A percentile compares a stretch with the other conserved stretches of the same genome.
phyloP scores from a whole-genome alignment of 805 yeast genomes.

The Ogataea angusta region DNA sequence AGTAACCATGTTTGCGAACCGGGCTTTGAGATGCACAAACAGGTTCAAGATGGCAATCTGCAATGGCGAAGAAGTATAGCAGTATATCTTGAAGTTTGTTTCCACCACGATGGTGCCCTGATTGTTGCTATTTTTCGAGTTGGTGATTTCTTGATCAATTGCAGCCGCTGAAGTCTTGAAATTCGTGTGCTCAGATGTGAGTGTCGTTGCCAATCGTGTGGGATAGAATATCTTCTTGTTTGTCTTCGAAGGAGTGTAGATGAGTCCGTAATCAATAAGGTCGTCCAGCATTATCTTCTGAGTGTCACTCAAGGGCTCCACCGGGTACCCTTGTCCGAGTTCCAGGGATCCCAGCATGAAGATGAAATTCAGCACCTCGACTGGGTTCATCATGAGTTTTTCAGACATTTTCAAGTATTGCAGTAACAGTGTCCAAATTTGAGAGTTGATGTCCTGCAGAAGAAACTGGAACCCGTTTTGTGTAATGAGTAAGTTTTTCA shows the following conservation, averaged over 20 bases:
- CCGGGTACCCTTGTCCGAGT: constrained; percentile 80
- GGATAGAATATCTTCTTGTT: constrained; percentile 59
- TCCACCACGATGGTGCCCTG: constrained; percentile 81
- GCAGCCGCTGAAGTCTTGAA: constrained; percentile 72
- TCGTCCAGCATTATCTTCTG: constrained; percentile 86
- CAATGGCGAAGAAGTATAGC: constrained; percentile 89
- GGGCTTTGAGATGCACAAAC: constrained; percentile 78
- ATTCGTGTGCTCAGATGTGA: constrained; percentile 79
- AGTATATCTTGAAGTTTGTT: constrained; percentile 89
- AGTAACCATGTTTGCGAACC: constrained; percentile 89
- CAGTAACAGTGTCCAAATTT: constrained; percentile 86
- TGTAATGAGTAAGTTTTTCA: constrained; percentile 61
- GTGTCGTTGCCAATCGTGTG: constrained; percentile 82
- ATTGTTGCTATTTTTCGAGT: constrained; percentile 22
- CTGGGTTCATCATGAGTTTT: constrained; percentile 87
- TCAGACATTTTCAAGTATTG: constrained; percentile 87
- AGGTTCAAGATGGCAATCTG: constrained; percentile 90
- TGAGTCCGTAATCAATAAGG: constrained; percentile 85
- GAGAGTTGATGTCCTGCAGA: constrained; percentile 88
- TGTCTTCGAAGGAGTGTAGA: constrained; percentile 43
- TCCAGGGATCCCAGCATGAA: constrained; percentile 92
- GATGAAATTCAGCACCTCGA: constrained; percentile 89
- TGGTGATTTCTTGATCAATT: constrained; percentile 61
- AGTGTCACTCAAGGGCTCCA: constrained; percentile 67
- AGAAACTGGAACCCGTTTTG: constrained; percentile 92